These are phyloP conservation scores for Kodamaea derodonti DNA, from an alignment of 1,139 yeast species.

Conservation along the genomic window DNA sequence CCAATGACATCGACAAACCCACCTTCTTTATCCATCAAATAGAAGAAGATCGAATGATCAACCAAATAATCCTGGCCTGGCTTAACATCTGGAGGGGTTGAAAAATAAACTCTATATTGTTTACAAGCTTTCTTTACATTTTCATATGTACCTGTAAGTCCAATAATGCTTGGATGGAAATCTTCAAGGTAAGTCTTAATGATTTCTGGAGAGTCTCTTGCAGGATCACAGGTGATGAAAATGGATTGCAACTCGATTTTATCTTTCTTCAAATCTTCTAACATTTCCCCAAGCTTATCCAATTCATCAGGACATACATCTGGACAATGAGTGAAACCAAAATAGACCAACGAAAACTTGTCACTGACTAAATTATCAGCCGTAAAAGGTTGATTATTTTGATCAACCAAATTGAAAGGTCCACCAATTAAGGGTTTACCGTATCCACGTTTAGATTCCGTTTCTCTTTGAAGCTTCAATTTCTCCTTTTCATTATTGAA, in stretches of 20 bases:
- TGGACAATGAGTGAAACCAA: conserved; percentile 96
- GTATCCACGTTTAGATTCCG: conserved; percentile 78
- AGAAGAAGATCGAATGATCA: conserved; percentile 94
- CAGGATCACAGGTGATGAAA: conserved; percentile 95
- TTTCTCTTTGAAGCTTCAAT: conserved; percentile 68
- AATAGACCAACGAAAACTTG: conserved; percentile 75
- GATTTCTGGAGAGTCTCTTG: conserved; percentile 84
- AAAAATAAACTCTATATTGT: conserved; percentile 86
- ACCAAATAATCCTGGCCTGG: conserved; percentile 96
- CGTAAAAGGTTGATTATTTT: conserved; percentile 69
- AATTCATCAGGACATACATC: conserved; percentile 98
- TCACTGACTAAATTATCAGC: conserved; percentile 67
- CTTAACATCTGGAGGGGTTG: conserved; percentile 89
- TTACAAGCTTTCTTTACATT: conserved; percentile 81
- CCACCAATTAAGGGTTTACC: conserved; percentile 97
- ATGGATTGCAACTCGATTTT: conserved; percentile 72
- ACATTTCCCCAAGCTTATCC: conserved; percentile 81
- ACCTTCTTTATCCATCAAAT: conserved; percentile 96
- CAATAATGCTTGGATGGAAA: conserved; percentile 84
- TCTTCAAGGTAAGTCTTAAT: conserved; percentile 74
- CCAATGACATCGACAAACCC: conserved; percentile 92
- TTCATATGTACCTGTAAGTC: conserved; percentile 88
- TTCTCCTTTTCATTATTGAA: conserved; percentile 73
- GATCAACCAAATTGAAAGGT: conserved; percentile 68
- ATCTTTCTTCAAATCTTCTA: conserved; percentile 53